Percentiles rank a stretch among this genome's conserved stretches.
Conservation (phyloP, 306 rosid species). For the Pterocarpus santalinus region DNA sequence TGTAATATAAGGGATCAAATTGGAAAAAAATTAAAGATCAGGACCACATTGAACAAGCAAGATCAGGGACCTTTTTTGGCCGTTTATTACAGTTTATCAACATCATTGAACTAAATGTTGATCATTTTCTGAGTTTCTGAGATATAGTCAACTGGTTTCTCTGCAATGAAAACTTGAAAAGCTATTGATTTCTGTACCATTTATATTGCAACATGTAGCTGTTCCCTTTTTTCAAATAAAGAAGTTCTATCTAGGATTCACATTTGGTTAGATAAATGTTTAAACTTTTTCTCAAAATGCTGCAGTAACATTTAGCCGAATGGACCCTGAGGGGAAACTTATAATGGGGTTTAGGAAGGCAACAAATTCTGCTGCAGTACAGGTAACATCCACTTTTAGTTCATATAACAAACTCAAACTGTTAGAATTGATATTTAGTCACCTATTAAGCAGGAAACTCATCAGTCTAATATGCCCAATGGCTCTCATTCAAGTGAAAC, state of each 20-base stretch:
- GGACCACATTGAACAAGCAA: too few relatives aligned
- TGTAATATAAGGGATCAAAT: too few relatives aligned
- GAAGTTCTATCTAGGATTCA: constrained; percentile 1
- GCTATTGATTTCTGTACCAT: constrained; percentile 30
- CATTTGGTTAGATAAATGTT: constrained; percentile 1
- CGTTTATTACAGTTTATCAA: background rate
- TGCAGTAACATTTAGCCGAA: constrained; percentile 97
- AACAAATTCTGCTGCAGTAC: constrained; percentile 69
- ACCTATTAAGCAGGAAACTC: constrained; percentile 80
- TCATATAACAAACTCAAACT: constrained; percentile 51
- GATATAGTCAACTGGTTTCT: constrained; percentile 40
- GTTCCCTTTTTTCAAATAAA: background rate
- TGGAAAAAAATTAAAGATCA: too few relatives aligned
- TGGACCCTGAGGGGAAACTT: constrained; percentile 99
- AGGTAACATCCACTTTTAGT: constrained; percentile 72
- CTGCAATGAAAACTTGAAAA: constrained; percentile 9
- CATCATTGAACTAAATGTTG: constrained; percentile 10
- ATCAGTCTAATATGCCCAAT: constrained; percentile 76
- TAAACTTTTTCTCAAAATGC: constrained; percentile 22
- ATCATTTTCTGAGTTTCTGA: constrained; percentile 1
- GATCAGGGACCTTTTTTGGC: too few relatives aligned
- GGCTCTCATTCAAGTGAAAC: constrained; percentile 89
- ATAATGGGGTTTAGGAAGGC: constrained; percentile 98
- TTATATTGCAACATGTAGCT: background rate
- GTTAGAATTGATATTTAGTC: constrained; percentile 57